Conservation (phyloP, 1,139 yeast species). For the Tardiomyces depauwii region DNA sequence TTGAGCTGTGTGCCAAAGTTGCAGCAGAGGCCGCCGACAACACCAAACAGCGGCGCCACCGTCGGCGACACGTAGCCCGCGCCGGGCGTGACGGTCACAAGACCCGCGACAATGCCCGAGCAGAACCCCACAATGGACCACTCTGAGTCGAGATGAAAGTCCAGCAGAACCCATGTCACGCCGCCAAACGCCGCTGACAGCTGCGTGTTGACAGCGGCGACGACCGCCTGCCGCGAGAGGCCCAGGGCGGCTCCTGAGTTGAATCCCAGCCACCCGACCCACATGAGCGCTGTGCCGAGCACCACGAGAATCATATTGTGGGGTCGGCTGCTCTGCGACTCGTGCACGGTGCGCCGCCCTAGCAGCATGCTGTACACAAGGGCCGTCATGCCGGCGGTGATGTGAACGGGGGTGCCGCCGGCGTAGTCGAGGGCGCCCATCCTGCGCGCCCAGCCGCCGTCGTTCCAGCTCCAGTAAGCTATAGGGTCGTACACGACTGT, state of each 20-base stretch:
- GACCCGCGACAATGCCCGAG: slow-evolving; percentile 30
- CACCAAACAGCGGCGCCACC: slow-evolving; percentile 26
- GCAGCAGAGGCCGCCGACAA: slow-evolving; percentile 24
- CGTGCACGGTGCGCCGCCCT: slow-evolving; percentile 33
- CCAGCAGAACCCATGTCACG: slow-evolving; percentile 24
- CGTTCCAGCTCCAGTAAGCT: slow-evolving; percentile 58
- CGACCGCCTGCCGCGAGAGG: slow-evolving; percentile 39
- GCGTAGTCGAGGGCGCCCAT: slow-evolving; percentile 51
- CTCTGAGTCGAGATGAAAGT: slow-evolving; percentile 18
- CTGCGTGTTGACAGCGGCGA: slow-evolving; percentile 25
- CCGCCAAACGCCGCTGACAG: slow-evolving; percentile 26
- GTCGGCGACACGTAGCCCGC: slow-evolving; percentile 29
- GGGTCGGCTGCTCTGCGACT: slow-evolving; percentile 21
- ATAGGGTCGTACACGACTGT: slow-evolving; percentile 50
- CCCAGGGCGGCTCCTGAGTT: slow-evolving; percentile 71
- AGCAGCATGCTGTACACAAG: slow-evolving; percentile 48
- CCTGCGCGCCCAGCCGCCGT: slow-evolving; percentile 42
- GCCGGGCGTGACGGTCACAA: slow-evolving; percentile 30
- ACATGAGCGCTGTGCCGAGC: slow-evolving; percentile 43
- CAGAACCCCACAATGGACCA: slow-evolving; percentile 29
- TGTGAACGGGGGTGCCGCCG: slow-evolving; percentile 55
- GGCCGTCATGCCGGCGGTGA: slow-evolving; percentile 49
- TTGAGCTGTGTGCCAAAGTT: slow-evolving; percentile 29
- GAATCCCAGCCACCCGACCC: slow-evolving; percentile 84
- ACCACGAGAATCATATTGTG: slow-evolving; percentile 29